Percentiles rank a stretch among this genome's conserved stretches.
These are phyloP conservation scores for Trametes pubescens DNA, from an alignment of 1,284 basidiomycete genomes.

Conservation along the genomic window DNA sequence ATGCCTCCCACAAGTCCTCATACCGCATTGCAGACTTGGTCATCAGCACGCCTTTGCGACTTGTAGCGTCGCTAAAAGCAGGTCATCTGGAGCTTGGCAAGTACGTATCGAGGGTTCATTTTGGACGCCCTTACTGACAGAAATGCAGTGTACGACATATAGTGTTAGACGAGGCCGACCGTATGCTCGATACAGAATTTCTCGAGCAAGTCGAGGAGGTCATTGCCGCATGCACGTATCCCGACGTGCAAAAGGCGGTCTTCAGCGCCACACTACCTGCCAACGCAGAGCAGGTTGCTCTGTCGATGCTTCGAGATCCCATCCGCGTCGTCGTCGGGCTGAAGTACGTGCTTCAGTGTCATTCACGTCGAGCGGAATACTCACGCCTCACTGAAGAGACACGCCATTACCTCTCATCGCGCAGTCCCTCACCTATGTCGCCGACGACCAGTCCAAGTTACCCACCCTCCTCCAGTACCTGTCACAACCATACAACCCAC, in stretches of 20 bases:
- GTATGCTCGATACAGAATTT: constrained; percentile 91
- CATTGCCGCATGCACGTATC: constrained; percentile 80
- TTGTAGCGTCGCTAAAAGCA: constrained; percentile 78
- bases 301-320: constrained; percentile 84
- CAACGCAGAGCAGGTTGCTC: constrained; percentile 86
- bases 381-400: constrained; percentile 64
- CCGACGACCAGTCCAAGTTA: constrained; percentile 92
- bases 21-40: constrained; percentile 66
- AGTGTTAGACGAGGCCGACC: constrained; percentile 91
- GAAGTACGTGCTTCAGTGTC: constrained; percentile 67
- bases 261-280: constrained; percentile 96
- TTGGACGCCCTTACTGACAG: constrained; percentile 25
- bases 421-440: constrained; percentile 91
- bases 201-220: constrained; percentile 91
- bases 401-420: constrained; percentile 84
- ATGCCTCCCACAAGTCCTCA: neutral
- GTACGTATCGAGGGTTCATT: constrained; percentile 53
- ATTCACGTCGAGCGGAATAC: constrained; percentile 12
- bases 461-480: constrained; percentile 85
- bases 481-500: constrained; percentile 88
- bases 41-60: constrained; percentile 81
- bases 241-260: constrained; percentile 84
- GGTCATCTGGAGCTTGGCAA: constrained; percentile 73
- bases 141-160: constrained; percentile 77
- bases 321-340: constrained; percentile 93